Base-by-base conservation (phyloP, 768 basidiomycete species). In the Suillus subaureus region DNA sequence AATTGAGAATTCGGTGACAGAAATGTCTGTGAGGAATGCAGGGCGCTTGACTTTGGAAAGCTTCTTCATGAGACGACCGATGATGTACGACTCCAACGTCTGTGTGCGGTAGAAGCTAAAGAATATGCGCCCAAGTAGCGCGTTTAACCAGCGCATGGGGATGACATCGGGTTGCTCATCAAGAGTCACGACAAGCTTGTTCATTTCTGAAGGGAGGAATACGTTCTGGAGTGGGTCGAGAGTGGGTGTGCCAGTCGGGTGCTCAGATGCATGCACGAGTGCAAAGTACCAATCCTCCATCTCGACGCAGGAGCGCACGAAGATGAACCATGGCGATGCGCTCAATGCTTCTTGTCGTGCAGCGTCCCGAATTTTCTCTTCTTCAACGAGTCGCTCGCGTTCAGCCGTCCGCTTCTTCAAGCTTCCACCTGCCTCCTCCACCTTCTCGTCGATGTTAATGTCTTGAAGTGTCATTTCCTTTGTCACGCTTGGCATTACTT, bases 211-310 rank as follows among this genome's bases (percentile, higher is more conserved):
- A 6, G 89, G 81, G 62, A 83, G 80, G 80, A 95, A 98, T 21
- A 97, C 82, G 42, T 83, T 73, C 47, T 82, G 80, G 57, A 92
- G 78, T 0, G 92, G 88, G 1, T 74, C 74, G 55, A 93, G 84
- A 8, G 83, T 86, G 3, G 89, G 84, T 4, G 85, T 85, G 64
- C 89, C 84, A 0, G 88, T 77, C 35, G 89, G 86, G 62, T 90
- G 77, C 65, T 86, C 81, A 9, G 89, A 88, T 0, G 91, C 90
- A 64, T 94, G 91, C 26, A 94, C 76, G 63, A 97, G 83, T 0
- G 93, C 83, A 42, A 94, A 79, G 75, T 95, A 95, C 94, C 96
- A 99, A 78, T 99, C 97, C 78, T 99, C 97, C 93, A 98, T 97
- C 73, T 95, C 93, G 62, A 89, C 81, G 75, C 89, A 94, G 35